These are phyloP conservation scores for Umbelopsis sp. DNA, from an alignment of 192 early-diverging fungal species.

Conservation along the genomic window DNA sequence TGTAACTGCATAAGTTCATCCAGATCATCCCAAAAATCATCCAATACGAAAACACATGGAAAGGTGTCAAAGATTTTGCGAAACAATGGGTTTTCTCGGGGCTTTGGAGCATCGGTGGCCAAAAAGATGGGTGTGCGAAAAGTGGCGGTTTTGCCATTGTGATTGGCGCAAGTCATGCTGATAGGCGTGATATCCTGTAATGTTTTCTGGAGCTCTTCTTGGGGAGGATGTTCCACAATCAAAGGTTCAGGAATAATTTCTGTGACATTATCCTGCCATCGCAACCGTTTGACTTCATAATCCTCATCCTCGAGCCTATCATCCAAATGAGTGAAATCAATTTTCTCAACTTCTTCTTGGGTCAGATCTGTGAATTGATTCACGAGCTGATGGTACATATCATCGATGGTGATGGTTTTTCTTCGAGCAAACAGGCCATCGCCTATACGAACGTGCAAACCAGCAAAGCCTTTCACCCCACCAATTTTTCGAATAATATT, in stretches of 20 bases:
- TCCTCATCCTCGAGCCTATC: slow-evolving; percentile 40
- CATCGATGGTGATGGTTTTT: slow-evolving; percentile 48
- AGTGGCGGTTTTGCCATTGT: slow-evolving; percentile 11
- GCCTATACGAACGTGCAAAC: slow-evolving; percentile 56
- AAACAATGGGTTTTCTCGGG: slow-evolving; percentile 50
- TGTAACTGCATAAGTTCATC: slow-evolving; percentile 30
- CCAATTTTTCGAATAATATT: slow-evolving; percentile 50
- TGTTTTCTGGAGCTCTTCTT: background rate
- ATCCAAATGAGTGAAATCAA: slow-evolving; percentile 33
- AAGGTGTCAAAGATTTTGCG: slow-evolving; percentile 50
- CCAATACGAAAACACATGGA: slow-evolving; percentile 51
- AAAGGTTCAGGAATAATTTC: slow-evolving; percentile 9
- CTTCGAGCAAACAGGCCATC: slow-evolving; percentile 52
- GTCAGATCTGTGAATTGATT: slow-evolving; percentile 42
- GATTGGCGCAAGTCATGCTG: background rate
- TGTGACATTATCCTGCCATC: background rate
- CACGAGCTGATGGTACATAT: slow-evolving; percentile 49
- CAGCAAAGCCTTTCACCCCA: slow-evolving; percentile 48
- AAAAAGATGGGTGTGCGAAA: slow-evolving; percentile 50
- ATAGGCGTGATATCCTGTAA: background rate
- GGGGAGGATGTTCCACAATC: slow-evolving; percentile 28
- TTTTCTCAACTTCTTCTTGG: slow-evolving; percentile 31
- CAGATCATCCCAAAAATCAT: slow-evolving; percentile 48
- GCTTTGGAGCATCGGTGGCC: slow-evolving; percentile 53
- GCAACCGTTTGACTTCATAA: slow-evolving; percentile 37